phyloP scores from a whole-genome alignment of 2,329 filamentous ascomycete genomes.

The Herpotrichia juniperi region DNA sequence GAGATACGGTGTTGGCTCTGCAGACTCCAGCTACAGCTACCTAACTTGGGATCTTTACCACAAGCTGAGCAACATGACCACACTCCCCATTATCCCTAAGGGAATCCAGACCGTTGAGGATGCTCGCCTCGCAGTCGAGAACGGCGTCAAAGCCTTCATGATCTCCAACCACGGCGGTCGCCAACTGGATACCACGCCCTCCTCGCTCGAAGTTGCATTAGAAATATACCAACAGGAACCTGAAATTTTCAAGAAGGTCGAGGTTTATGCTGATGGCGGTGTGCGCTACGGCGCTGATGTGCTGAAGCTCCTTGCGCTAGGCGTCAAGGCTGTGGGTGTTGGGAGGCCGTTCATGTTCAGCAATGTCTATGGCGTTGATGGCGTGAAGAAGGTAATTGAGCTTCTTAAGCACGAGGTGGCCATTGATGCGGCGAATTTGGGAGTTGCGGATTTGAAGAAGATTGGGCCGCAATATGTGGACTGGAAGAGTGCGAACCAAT shows the following conservation, averaged over 20 bases:
- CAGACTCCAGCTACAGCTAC: conserved; percentile 35
- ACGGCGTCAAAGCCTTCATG: conserved; percentile 36
- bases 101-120: conserved; percentile 41
- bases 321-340: conserved; percentile 45
- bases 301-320: conserved; percentile 37
- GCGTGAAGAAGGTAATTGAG: conserved; percentile 62
- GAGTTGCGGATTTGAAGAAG: conserved; percentile 20
- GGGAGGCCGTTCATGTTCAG: conserved; percentile 56
- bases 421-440: conserved; percentile 20
- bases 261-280: conserved; percentile 50
- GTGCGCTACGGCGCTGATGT: conserved; percentile 48
- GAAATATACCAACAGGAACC: conserved; percentile 69
- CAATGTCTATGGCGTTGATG: conserved; percentile 61
- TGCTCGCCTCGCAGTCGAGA: conserved; percentile 30
- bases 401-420: conserved; percentile 56
- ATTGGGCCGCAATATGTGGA: conserved; percentile 6
- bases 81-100: conserved; percentile 42
- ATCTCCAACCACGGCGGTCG: conserved; percentile 46
- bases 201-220: conserved; percentile 75
- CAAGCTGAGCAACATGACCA: conserved; percentile 41
- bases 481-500: neutral
- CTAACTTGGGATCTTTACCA: conserved; percentile 45
- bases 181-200: conserved; percentile 58
- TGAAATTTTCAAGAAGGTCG: conserved; percentile 46
- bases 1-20: conserved; percentile 38